phyloP scores from a whole-genome alignment of 2,329 filamentous ascomycete genomes.

The Phoma sp. region DNA sequence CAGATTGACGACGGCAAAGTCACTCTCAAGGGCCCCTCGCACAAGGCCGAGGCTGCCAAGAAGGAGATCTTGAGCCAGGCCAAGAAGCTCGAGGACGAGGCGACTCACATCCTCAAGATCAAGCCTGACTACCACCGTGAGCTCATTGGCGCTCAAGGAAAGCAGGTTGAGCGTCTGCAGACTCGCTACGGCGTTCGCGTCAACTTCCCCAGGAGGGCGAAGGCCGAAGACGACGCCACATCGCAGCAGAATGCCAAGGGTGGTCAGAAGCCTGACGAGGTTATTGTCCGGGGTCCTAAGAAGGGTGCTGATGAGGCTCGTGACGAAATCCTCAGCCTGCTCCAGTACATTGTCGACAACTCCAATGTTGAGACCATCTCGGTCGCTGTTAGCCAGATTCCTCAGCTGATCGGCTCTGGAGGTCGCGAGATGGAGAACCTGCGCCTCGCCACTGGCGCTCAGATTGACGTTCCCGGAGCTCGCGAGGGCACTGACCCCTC shows the following conservation, averaged over 20 bases:
- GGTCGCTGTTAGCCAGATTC: slow-evolving; percentile 89
- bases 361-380: slow-evolving; percentile 79
- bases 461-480: slow-evolving; percentile 87
- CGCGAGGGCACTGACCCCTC: slow-evolving; percentile 70
- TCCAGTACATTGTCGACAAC: slow-evolving; percentile 90
- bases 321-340: slow-evolving; percentile 85
- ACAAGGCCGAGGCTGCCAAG: slow-evolving; percentile 88
- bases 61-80: slow-evolving; percentile 78
- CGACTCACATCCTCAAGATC: slow-evolving; percentile 84
- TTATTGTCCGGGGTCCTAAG: slow-evolving; percentile 87
- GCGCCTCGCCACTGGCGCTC: slow-evolving; percentile 80
- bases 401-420: slow-evolving; percentile 90
- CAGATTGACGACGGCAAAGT: slow-evolving; percentile 94
- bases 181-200: slow-evolving; percentile 92
- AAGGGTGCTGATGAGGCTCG: slow-evolving; percentile 91
- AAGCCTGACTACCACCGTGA: slow-evolving; percentile 93
- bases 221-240: slow-evolving; percentile 73
- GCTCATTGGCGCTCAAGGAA: slow-evolving; percentile 86
- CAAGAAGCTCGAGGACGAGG: slow-evolving; percentile 88
- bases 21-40: slow-evolving; percentile 92
- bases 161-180: slow-evolving; percentile 89
- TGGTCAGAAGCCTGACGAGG: slow-evolving; percentile 84
- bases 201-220: slow-evolving; percentile 81
- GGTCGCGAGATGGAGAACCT: slow-evolving; percentile 91
- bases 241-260: slow-evolving; percentile 62